phyloP scores from a whole-genome alignment of 495 filamentous ascomycete genomes.

The Venustampulla echinocandica region DNA sequence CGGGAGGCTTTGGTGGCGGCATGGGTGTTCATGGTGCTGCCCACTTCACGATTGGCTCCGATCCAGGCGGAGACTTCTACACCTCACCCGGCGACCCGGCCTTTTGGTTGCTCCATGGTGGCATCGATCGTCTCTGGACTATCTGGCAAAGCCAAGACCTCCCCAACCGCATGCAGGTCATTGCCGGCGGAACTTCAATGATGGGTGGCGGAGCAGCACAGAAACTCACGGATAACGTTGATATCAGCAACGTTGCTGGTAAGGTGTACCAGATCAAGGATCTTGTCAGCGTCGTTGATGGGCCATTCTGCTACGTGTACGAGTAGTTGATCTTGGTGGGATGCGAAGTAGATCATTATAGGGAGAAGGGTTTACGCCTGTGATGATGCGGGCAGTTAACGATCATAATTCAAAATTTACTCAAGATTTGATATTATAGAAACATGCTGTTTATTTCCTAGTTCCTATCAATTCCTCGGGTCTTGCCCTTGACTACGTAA shows the following conservation, averaged over 20 bases:
- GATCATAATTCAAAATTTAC: no score
- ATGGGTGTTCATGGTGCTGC: slow-evolving; percentile 36
- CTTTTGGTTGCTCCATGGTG: slow-evolving; percentile 44
- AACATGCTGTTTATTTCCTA: no score
- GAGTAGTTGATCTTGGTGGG: slow-evolving; percentile 19
- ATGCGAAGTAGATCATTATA: no score
- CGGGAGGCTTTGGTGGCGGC: slow-evolving; percentile 32
- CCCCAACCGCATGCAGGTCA: slow-evolving; percentile 25
- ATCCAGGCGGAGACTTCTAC: slow-evolving; percentile 40
- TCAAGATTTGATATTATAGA: no score
- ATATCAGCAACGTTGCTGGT: slow-evolving; percentile 32
- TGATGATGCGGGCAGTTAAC: no score
- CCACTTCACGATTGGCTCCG: slow-evolving; percentile 14
- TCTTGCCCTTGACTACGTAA: no score
- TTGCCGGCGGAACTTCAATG: slow-evolving; percentile 33
- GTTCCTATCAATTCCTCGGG: no score
- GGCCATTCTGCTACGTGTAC: slow-evolving; percentile 44
- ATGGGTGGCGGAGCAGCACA: slow-evolving; percentile 25
- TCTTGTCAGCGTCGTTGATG: slow-evolving; percentile 36
- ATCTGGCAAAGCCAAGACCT: slow-evolving; percentile 41
- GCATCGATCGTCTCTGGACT: slow-evolving; percentile 14
- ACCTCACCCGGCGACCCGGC: slow-evolving; percentile 53
- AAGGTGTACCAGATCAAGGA: slow-evolving; percentile 35
- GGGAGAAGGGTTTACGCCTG: no score
- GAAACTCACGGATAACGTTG: slow-evolving; percentile 34